These are phyloP conservation scores for Vanderwaltozyma verrucispora DNA, from an alignment of 805 yeast genomes.

Conservation along the genomic window DNA sequence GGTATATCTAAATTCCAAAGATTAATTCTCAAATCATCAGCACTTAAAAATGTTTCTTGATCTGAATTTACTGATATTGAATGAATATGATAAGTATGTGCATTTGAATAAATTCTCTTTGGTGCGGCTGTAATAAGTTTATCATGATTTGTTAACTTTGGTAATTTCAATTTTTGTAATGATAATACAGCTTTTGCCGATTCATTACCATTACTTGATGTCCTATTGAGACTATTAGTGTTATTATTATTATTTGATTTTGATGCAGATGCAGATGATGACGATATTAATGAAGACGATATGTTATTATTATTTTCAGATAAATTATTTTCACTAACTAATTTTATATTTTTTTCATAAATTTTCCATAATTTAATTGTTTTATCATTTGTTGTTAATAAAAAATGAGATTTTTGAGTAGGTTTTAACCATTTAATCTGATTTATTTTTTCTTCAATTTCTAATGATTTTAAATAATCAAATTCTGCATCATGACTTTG, in stretches of 20 bases:
- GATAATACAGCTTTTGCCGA: conserved; percentile 28
- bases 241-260: conserved; percentile 4
- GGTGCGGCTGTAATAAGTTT: conserved; percentile 94
- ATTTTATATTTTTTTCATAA: conserved; percentile 80
- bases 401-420: conserved; percentile 79
- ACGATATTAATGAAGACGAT: conserved; percentile 2
- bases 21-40: conserved; percentile 92
- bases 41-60: conserved; percentile 86
- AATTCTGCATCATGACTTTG: conserved; percentile 98
- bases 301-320: conserved; percentile 2
- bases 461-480: conserved; percentile 89
- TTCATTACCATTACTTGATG: conserved; percentile 7
- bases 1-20: conserved; percentile 92
- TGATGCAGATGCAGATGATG: conserved; percentile 3
- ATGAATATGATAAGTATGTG: conserved; percentile 96
- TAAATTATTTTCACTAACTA: conserved; percentile 86
- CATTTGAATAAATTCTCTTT: conserved; percentile 81
- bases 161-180: conserved; percentile 52
- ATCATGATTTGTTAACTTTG: conserved; percentile 87
- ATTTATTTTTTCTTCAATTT: conserved; percentile 96
- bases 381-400: conserved; percentile 89
- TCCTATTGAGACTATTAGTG: conserved; percentile 4
- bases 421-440: conserved; percentile 94
- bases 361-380: conserved; percentile 98
- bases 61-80: conserved; percentile 91